Evolutionary conservation across 2,329 filamentous ascomycete species (phyloP), one percentile per base, ranked within the genome.

Genomic region (Sporothrix schenckii): DNA sequence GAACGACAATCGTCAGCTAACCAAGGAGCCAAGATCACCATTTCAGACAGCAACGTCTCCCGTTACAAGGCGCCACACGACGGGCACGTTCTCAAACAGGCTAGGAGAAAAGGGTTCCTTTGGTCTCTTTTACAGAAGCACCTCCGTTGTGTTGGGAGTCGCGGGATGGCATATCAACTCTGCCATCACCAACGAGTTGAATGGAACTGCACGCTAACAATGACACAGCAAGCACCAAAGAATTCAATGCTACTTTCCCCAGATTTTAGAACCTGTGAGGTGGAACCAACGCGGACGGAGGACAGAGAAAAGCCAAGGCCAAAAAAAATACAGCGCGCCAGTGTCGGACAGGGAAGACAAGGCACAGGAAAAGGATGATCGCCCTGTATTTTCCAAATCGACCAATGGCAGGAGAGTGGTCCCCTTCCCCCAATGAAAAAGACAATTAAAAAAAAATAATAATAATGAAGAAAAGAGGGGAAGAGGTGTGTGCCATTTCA

Each of bases 221-320:
- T 21, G 24, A 34, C 41, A 56, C 24, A n/a, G 24, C 5, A 13
- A 10, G 3, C 19, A 61, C 19, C 9, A 6, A 56, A 41, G 34
- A 11, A 19, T 5, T 56, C 27, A 63, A 71, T 71, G 69, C 49
- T 65, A 71, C 69, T 65, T 71, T 71, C 69, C 69, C 69, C 69
- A 65, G 69, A 68, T 69, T 69, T 54, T 69, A 24, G 49, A 21
- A 44, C 41, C 16, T 53, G 16, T 44, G 39, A 44, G 10, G 60
- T 65, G 58, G 58, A 58, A 58, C 53, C n/a, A 41, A 24, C 16
- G 5, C 50, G 41, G 44, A 34, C 34, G 34, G 7, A 34, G 34
- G 5, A 34, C 6, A 34, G 6, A 34, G 6, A 47, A n/a, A n/a
- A n/a, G n/a, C n/a, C 56, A 69, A n/a, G 52, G 50, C 34, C 11